Evolutionary conservation across 2,329 filamentous ascomycete species (phyloP), one percentile per base, ranked within the genome.

Genomic region (Aspergillus neotritici): DNA sequence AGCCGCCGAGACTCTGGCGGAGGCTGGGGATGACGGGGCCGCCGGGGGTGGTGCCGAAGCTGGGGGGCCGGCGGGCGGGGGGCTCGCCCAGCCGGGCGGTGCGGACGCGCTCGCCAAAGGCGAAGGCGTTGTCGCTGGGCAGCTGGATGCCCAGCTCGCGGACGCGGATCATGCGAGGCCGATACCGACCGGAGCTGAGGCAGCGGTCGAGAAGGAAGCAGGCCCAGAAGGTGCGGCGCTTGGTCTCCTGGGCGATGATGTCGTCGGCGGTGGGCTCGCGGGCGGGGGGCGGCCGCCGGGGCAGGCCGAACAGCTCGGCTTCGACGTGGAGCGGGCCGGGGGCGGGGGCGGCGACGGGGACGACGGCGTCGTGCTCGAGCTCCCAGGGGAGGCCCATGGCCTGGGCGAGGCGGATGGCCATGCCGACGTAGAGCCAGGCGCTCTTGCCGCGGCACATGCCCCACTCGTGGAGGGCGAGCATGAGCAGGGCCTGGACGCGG

Each of bases 391-490:
- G 53, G 4, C 70, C 70, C 58, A 73, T 67, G 11, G 67, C 64
- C 43, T 73, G 71, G 3, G 70, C 64, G 16, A 73, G 57, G 13
- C 71, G 61, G 15, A 72, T 66, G 4, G 66, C 69, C 51, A 75
- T 67, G 4, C 69, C 69, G 31, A 73, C 66, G 43, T 73, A 73
- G 12, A 70, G 50, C 71, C 75, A 80, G 5, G 76, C 75, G 41
- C 70, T 74, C 31, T 66, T 66, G 11, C 76, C 76, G 37, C 74
- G 68, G 44, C 71, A 72, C 65, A 74, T 76, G 25, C 75, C 73
- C 75, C 76, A 80, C 50, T 79, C 77, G 49, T 79, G 76, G 37
- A 78, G 62, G 3, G 71, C 73, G 4, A 80, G 64, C 75, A 80
- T 78, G 25, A 80, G 60, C 15, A 74, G 62, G 4, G 75, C 73